Evolutionary conservation across 148 eudicot genomes (phyloP).

Genomic region (Rhododendron vialii): DNA sequence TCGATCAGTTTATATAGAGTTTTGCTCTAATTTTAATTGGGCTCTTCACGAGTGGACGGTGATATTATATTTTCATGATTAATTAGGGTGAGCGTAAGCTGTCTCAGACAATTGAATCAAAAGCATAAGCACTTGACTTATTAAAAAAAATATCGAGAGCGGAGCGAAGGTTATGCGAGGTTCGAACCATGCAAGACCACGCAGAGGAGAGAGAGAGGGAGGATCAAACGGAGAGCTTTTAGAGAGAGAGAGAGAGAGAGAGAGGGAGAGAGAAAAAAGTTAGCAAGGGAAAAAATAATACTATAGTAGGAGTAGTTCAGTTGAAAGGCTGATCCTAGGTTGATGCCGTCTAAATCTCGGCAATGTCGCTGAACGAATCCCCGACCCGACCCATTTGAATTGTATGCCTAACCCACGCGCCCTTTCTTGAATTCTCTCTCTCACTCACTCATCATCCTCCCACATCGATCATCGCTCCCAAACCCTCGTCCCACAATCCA

Average conservation of each 20-base stretch:
- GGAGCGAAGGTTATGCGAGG: background rate
- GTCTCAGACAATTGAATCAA: too few species aligned
- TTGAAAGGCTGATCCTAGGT: constrained; percentile 17
- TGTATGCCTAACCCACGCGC: constrained; percentile 28
- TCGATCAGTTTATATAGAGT: too few species aligned
- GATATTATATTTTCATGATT: too few species aligned
- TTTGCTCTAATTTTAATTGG: too few species aligned
- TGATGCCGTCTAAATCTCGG: constrained; percentile 50
- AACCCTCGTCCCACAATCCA: constrained; percentile 1
- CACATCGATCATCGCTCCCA: background rate
- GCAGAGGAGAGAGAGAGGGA: background rate
- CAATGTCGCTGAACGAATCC: constrained; percentile 47
- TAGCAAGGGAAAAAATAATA: background rate
- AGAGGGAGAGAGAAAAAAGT: background rate
- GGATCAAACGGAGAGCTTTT: background rate
- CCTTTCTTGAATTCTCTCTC: background rate
- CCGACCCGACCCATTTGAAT: constrained; percentile 15
- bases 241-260: background rate
- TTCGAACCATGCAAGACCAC: constrained; percentile 2
- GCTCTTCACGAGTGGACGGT: too few species aligned
- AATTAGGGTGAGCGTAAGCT: too few species aligned
- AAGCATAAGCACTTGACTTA: too few species aligned
- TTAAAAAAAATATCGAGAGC: too few species aligned
- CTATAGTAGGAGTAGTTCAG: background rate
- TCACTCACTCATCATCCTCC: background rate